Evolutionary conservation across 768 basidiomycete genomes (phyloP), one percentile per base, ranked within the genome.

Genomic region (Auricularia auricula-judae): DNA sequence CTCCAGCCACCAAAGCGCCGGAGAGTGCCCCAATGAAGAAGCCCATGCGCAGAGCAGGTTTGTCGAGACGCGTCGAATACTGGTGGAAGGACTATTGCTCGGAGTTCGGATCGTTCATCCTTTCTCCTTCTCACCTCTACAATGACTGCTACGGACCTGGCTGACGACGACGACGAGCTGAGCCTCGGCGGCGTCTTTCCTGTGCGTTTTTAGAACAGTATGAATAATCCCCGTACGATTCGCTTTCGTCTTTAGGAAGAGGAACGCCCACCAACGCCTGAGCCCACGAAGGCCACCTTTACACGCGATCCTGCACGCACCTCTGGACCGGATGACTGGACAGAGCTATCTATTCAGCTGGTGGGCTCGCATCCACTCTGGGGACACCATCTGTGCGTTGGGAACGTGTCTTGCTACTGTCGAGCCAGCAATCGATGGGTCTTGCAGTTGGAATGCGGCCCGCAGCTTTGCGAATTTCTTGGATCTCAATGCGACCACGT

Each of bases 361-460:
- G 88, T 93, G 0, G 91, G 91, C 14, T 81, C 82, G 1, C 91
- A 92, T 70, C 86, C 89, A 1, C 76, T 93, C 3, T 93, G 90
- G 90, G 91, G 84, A 1, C 89, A 92, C 71, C 77, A 91, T 42
- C 39, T 42, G 39, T 42, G 39, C 39, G 39, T 42, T 42, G 8
- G 39, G 12, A 8, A 8, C 39, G 39, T 42, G 8, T 14, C 8
- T 7, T 42, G 39, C 39, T 7, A 14, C 12, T 1, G 12, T 42
- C 39, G 39, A 42, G 39, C 7, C 29, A 14, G 39, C 39, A 42
- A 42, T 68, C 29, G 29, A 66, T 78, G 69, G 2, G 18, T 47
- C 54, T 34, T 42, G 33, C 36, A 91, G 91, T 66, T 92, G 91
- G 89, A 93, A 92, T 70, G 89, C 91, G 2, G 84, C 89, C 1